Base-by-base conservation (phyloP, 2,329 filamentous ascomycete species). In the Exophiala mesophila region DNA sequence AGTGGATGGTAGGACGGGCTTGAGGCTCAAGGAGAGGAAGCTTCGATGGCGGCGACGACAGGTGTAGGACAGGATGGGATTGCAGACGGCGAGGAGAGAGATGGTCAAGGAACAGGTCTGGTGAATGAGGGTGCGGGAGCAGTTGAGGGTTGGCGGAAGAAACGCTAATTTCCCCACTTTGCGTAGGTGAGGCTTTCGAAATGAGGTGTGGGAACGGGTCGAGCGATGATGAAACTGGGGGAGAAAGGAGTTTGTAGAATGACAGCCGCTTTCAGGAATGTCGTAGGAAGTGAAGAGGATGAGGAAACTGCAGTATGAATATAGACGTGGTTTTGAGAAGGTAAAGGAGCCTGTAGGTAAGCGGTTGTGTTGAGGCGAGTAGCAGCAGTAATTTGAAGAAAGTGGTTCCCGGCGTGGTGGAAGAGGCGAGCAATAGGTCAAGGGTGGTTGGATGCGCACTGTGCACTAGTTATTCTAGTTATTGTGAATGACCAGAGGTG, bases 101-200 rank as follows among this genome's bases (percentile, higher is more conserved):
- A 46, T 39, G 46, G 43, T 52, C 46, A 46, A 49, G 46, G 44
- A 44, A 36, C 35, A 40, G 40, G 40, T 46, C 44, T 50, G 47
- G 35, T 24, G 35, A 20, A 39, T 42, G 44, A 38, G 44, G 23
- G 44, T 42, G 44, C 41, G 40, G 43, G 45, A 44, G 40, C 39
- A 44, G 50, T 40, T 51, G 45, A 52, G 49, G 45, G 42, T 49
- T 49, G 45, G 46, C 49, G 46, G 45, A 52, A 40, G 39, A 48
- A 52, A 50, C 53, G 53, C 53, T 55, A 55, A 54, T 55, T 55
- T 55, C 51, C 53, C 53, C 53, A 50, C 50, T 51, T 53, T 53
- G 47, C 39, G 45, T 38, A 52, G 51, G 45, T 51, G 49, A 47
- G 45, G 50, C 41, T 49, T 53, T 53, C 47, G 47, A 53, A 48